A percentile compares a stretch with the other conserved stretches of the same genome.
These are phyloP conservation scores for Daldinia grandis DNA, from an alignment of 495 filamentous ascomycete genomes.

Conservation along the genomic window DNA sequence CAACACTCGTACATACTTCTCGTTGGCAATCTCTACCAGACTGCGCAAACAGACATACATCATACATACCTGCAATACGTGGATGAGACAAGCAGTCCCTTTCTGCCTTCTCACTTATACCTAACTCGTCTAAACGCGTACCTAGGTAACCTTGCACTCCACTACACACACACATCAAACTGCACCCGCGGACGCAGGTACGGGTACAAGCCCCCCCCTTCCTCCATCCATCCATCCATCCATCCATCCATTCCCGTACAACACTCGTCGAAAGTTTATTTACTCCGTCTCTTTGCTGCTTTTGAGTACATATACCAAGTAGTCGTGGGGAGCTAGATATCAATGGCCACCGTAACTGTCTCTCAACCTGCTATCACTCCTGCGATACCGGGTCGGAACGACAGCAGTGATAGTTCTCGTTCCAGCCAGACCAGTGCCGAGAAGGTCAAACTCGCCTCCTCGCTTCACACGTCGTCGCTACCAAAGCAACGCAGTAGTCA, in stretches of 20 bases:
- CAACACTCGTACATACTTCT: constrained; percentile 8
- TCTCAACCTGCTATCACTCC: constrained; percentile 34
- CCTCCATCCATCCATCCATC: constrained; percentile 9
- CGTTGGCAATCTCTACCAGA: constrained; percentile 8
- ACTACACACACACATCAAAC: constrained; percentile 6
- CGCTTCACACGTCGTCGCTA: constrained; percentile 26
- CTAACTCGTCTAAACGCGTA: constrained; percentile 4
- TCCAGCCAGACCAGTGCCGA: constrained; percentile 43
- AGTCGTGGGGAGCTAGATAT: constrained; percentile 13
- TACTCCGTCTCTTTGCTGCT: neutral
- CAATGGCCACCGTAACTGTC: constrained; percentile 43
- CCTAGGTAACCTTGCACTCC: constrained; percentile 3
- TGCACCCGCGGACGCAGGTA: constrained; percentile 14
- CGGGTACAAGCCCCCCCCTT: constrained; percentile 5
- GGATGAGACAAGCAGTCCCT: neutral
- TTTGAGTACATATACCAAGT: constrained; percentile 18
- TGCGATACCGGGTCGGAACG: constrained; percentile 40
- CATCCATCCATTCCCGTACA: constrained; percentile 17
- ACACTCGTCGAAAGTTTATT: constrained; percentile 7
- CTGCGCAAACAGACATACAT: constrained; percentile 15
- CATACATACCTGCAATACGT: constrained; percentile 4
- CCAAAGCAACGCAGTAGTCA: constrained; percentile 21
- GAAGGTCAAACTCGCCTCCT: constrained; percentile 37
- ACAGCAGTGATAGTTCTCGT: constrained; percentile 47
- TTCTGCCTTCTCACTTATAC: neutral